phyloP scores from a whole-genome alignment of 345 rosid genomes.

The Chamaenerion angustifolium region DNA sequence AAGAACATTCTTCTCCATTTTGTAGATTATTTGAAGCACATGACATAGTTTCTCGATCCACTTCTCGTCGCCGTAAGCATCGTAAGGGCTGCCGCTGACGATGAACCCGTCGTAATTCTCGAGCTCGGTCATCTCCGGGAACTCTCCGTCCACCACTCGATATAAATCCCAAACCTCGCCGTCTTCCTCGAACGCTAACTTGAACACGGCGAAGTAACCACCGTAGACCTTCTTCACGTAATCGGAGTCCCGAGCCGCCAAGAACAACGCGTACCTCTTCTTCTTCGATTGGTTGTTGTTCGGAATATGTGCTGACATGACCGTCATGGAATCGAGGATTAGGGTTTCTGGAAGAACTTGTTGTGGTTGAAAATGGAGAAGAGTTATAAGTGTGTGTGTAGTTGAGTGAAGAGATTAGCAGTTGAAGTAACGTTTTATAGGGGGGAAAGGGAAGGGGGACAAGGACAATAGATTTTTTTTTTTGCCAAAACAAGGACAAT shows the following conservation, averaged over 20 bases:
- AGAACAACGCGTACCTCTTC: slow-evolving; percentile 42
- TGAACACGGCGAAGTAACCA: slow-evolving; percentile 72
- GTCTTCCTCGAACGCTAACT: slow-evolving; percentile 55
- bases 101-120: slow-evolving; percentile 63
- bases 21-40: slow-evolving; percentile 44
- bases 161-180: slow-evolving; percentile 74
- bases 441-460: background rate
- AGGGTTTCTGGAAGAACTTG: background rate
- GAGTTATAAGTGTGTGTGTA: too few relatives aligned
- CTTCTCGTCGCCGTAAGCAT: slow-evolving; percentile 54
- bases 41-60: slow-evolving; percentile 74
- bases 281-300: background rate
- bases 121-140: slow-evolving; percentile 53
- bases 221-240: slow-evolving; percentile 57
- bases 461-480: too few relatives aligned
- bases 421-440: slow-evolving; percentile 2
- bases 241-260: slow-evolving; percentile 66
- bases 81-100: slow-evolving; percentile 69
- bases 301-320: too few relatives aligned
- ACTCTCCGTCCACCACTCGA: slow-evolving; percentile 66
- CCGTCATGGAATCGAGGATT: too few relatives aligned
- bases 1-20: slow-evolving; percentile 68
- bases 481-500: too few relatives aligned
- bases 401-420: background rate
- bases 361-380: background rate